These are phyloP conservation scores for Solanum sparsipilum DNA, from an alignment of 257 asterid genomes.

Conservation along the genomic window DNA sequence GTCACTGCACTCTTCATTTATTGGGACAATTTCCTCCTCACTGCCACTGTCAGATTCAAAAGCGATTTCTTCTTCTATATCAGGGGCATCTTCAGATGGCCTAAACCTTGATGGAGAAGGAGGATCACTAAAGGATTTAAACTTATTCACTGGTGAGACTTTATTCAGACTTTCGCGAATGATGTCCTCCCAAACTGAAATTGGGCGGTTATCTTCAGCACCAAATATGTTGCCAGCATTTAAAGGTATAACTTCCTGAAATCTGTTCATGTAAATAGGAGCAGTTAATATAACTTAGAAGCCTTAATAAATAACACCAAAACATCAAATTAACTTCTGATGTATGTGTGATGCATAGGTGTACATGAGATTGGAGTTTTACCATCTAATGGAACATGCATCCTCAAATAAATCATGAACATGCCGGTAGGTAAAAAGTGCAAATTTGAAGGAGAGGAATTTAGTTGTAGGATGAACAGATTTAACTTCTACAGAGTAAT, in stretches of 20 bases:
- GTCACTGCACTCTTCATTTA: slow-evolving; percentile 39
- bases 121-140: slow-evolving; percentile 80
- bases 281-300: background rate
- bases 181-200: slow-evolving; percentile 74
- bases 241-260: slow-evolving; percentile 94
- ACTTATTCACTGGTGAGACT: slow-evolving; percentile 43
- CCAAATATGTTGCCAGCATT: slow-evolving; percentile 93
- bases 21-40: slow-evolving; percentile 68
- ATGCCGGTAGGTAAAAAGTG: background rate
- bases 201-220: slow-evolving; percentile 83
- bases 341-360: background rate
- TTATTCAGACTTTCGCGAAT: slow-evolving; percentile 76
- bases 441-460: background rate
- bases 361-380: slow-evolving; percentile 1
- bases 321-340: background rate
- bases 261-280: slow-evolving; percentile 26
- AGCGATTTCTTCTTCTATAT: slow-evolving; percentile 50
- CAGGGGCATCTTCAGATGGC: slow-evolving; percentile 54
- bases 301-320: background rate
- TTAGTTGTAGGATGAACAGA: background rate
- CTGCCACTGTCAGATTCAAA: slow-evolving; percentile 69
- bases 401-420: background rate
- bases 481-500: background rate
- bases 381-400: background rate
- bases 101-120: slow-evolving; percentile 81